Base-by-base conservation (phyloP, 371 early-diverging fungal species). In the Lichtheimia ornata region DNA sequence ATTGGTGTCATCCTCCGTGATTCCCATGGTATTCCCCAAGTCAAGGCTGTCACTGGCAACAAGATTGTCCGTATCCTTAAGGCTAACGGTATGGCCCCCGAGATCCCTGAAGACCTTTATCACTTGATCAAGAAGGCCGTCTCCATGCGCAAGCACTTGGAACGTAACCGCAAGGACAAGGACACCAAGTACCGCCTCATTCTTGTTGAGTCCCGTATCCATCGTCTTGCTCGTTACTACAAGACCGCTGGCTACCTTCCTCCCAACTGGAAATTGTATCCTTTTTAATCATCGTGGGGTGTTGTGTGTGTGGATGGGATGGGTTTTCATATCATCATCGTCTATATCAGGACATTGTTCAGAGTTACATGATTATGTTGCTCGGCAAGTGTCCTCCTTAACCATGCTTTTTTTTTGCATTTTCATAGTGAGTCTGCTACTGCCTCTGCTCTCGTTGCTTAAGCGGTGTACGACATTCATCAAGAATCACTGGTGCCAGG, bases 181-280 rank as follows among this genome's bases (percentile, higher is more conserved):
- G 98, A 97, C 84, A 88, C 97, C 84, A 99, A 99, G 93, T 99
- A 97, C 92, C 96, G 99, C 74, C 90, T 99, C 68, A 98, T 97
- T 91, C 87, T 99, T 57, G 91, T 97, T 69, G 99, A 99, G 84
- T 97, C 99, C 66, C 92, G 99, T 88, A 93, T 99, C 79, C 97
- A 96, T 89, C 95, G 99, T 88, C 92, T 99, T 69, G 92, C 96
- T 70, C 95, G 99, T 76, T 99, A 99, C 94, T 99, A 99, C 95
- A 98, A 98, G 93, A 94, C 92, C 75, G 86, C 90, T 72, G 98
- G 98, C 70, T 91, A 93, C 83, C 87, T 99, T 68, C 92, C 99
- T 67, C 94, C 98, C 69, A 97, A 90, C 91, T 99, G 99, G 99
- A 98, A 97, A 83, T 97, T 97, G 77, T 77, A 77, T 77, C 77